phyloP scores from a whole-genome alignment of 2,329 filamentous ascomycete genomes.

The Pleomassaria siparia region DNA sequence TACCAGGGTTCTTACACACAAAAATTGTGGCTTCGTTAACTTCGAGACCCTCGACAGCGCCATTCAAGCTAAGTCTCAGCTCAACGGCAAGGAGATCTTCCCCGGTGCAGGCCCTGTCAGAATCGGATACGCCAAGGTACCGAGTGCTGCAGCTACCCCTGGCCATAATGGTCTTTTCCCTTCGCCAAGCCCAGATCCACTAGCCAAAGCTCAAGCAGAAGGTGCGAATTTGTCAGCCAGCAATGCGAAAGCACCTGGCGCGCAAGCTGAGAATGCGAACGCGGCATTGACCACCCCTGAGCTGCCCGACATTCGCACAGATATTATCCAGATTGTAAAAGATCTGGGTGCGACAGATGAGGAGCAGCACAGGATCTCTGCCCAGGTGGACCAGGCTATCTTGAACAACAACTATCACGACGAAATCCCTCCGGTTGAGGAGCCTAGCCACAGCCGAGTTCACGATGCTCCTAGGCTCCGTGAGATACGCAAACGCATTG shows the following conservation, averaged over 20 bases:
- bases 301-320: conserved; percentile 74
- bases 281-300: conserved; percentile 68
- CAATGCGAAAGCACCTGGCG: conserved; percentile 32
- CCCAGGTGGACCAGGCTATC: conserved; percentile 75
- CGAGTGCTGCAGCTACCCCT: conserved; percentile 83
- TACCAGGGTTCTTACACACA: conserved; percentile 91
- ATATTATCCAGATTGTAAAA: conserved; percentile 82
- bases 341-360: conserved; percentile 85
- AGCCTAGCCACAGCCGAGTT: conserved; percentile 83
- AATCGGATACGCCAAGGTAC: conserved; percentile 97
- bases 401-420: conserved; percentile 70
- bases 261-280: conserved; percentile 49
- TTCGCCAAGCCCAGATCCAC: conserved; percentile 88
- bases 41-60: conserved; percentile 91
- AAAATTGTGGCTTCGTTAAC: conserved; percentile 99
- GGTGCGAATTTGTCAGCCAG: conserved; percentile 40
- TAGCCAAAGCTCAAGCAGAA: conserved; percentile 56
- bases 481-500: conserved; percentile 95
- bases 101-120: conserved; percentile 91
- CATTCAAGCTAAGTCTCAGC: conserved; percentile 78
- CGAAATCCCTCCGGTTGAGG: conserved; percentile 86
- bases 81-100: conserved; percentile 98
- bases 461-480: conserved; percentile 93
- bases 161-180: conserved; percentile 85
- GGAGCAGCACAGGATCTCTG: conserved; percentile 71